Percentiles rank a stretch among this genome's conserved stretches.
Evolutionary conservation across 192 early-diverging fungal genomes (phyloP).

Genomic region (Pilaira anomala): DNA sequence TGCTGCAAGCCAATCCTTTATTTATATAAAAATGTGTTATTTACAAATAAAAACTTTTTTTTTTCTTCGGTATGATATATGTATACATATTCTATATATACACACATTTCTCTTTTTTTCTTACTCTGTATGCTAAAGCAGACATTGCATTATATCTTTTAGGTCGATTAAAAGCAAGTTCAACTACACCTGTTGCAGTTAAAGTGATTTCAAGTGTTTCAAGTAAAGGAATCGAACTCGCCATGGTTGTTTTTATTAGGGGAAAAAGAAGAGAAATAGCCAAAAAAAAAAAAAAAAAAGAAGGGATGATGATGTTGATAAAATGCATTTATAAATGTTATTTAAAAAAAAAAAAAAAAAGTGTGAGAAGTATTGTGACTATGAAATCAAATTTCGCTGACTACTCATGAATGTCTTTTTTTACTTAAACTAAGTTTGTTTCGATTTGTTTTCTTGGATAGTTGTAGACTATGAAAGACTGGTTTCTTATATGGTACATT

Average conservation of each 20-base stretch:
- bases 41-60: not conserved
- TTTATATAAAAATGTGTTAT: not conserved
- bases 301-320: not conserved
- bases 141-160: slow-evolving; percentile 56
- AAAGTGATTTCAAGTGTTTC: slow-evolving; percentile 45
- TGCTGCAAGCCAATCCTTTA: slow-evolving; percentile 56
- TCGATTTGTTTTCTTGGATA: not conserved
- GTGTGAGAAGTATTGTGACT: slow-evolving; percentile 1
- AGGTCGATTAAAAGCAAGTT: slow-evolving; percentile 63
- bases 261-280: not conserved
- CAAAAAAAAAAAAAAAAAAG: not conserved
- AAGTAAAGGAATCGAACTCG: slow-evolving; percentile 33
- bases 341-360: not conserved
- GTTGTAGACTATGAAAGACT: not conserved
- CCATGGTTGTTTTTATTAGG: not conserved
- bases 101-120: not conserved
- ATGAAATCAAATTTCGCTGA: not conserved
- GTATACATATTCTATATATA: too few species aligned
- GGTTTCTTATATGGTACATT: not conserved
- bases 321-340: not conserved
- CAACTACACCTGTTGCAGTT: slow-evolving; percentile 53
- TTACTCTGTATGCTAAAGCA: slow-evolving; percentile 47
- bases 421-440: not conserved
- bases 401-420: not conserved
- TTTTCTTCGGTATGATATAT: too few species aligned